Base-by-base conservation (phyloP, 257 asterid species). In the Thymus mandschuricus region DNA sequence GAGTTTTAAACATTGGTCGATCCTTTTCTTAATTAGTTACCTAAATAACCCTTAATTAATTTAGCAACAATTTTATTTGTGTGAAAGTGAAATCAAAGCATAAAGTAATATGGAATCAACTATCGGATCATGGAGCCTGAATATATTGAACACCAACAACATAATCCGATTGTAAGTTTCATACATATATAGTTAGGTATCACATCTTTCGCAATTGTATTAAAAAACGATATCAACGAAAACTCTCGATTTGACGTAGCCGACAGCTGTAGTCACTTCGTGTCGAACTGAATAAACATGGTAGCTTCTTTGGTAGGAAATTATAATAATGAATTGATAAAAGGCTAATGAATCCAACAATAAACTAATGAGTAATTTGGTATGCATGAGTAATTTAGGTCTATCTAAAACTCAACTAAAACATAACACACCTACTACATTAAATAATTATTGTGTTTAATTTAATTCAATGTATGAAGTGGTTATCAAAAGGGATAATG, bases 31-130 rank as follows among this genome's bases (percentile, higher is more conserved):
- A 41, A 10, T 56, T 64, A 57, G 21, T 46, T 55, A 46, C 33
- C 58, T 40, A 6, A 50, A 49, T 33, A 63, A 73, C 52, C 27
- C 76, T 76, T 73, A 64, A 72, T 52, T 52, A 52, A 52, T 65
- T 72, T 52, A 30, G 62, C 70, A 69, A 71, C 79, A 64, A 80
- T 34, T 12, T 67, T 59, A 38, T 57, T 57, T 64, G 55, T 43
- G 10, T 15, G 84, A 72, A 59, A 72, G 73, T 50, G 84, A 72
- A 69, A 64, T 29, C 29, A 52, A n/a, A 76, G 54, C 74, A 21
- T 66, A 72, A 28, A 66, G 52, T 40, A 21, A 21, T 21, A 21
- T 21, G 21, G 21, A 21, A 21, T 60, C 43, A 49, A 57, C 50
- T 66, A 62, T 40, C 44, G 44, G 44, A 49, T 64, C 15, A 8